phyloP scores from a whole-genome alignment of 139 green algal species.

The Tetradesmus lagerheimii region DNA sequence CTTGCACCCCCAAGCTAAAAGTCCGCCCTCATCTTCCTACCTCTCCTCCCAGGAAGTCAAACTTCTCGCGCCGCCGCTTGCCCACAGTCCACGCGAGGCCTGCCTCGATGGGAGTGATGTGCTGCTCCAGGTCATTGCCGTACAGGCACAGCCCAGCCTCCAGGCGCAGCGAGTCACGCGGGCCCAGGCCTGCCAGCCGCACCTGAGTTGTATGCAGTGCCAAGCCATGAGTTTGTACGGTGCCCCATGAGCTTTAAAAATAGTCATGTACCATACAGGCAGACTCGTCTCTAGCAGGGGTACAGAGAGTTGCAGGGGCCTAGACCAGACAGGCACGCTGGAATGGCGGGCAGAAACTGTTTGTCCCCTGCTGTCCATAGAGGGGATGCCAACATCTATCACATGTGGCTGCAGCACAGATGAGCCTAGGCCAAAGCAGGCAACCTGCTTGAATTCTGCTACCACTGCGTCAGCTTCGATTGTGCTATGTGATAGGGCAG shows the following conservation, averaged over 20 bases:
- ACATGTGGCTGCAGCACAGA: neutral
- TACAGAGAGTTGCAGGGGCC: slow-evolving; percentile 93
- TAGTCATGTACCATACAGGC: slow-evolving; percentile 99
- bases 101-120: slow-evolving; percentile 95
- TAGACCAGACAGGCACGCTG: slow-evolving; percentile 84
- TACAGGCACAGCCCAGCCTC: slow-evolving; percentile 99
- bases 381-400: too few species aligned
- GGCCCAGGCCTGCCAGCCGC: slow-evolving; percentile 89
- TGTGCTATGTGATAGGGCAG: too few species aligned
- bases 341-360: too few species aligned
- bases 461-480: too few species aligned
- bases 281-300: slow-evolving; percentile 98
- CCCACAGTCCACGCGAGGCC: slow-evolving; percentile 93
- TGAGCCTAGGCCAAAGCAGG: too few species aligned
- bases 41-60: slow-evolving; percentile 95
- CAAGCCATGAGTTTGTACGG: too few species aligned
- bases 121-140: slow-evolving; percentile 97
- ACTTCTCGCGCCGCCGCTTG: slow-evolving; percentile 90
- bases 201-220: too few species aligned
- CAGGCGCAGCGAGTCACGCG: slow-evolving; percentile 94
- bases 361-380: too few species aligned
- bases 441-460: too few species aligned
- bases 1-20: neutral
- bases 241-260: too few species aligned
- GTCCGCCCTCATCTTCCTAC: slow-evolving; percentile 43